These are phyloP conservation scores for Polytrichum formosum DNA, from an alignment of 225 moss, liverwort and hornwort genomes.

Conservation along the genomic window DNA sequence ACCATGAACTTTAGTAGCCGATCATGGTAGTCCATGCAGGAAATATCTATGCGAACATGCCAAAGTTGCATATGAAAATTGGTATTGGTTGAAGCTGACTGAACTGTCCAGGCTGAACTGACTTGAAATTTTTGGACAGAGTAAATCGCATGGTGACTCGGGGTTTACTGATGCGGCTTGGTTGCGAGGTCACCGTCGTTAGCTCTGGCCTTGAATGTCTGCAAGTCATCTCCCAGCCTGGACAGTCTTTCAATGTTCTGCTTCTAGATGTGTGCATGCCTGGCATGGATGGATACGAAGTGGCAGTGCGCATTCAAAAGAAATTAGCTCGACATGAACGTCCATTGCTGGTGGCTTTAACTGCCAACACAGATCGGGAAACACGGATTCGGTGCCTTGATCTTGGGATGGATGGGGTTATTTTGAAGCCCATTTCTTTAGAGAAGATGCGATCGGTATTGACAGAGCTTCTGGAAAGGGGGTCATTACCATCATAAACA, in stretches of 20 bases:
- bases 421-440: conserved; percentile 67
- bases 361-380: conserved; percentile 58
- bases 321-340: conserved; percentile 67
- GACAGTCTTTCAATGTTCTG: conserved; percentile 55
- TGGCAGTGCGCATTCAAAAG: conserved; percentile 63
- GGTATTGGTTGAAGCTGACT: not conserved
- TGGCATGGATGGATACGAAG: conserved; percentile 77
- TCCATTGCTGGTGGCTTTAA: conserved; percentile 61
- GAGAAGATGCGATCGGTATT: conserved; percentile 65
- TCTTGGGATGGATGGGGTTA: conserved; percentile 65
- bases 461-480: conserved; percentile 59
- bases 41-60: not conserved
- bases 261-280: conserved; percentile 70
- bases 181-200: conserved; percentile 68
- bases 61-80: not conserved
- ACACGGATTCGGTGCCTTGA: conserved; percentile 50
- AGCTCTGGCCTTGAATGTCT: conserved; percentile 71
- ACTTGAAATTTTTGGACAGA: conserved; percentile 23
- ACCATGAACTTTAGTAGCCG: no score
- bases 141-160: conserved; percentile 77
- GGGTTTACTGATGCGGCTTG: conserved; percentile 63
- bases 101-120: conserved; percentile 8
- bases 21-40: not conserved
- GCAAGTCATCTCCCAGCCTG: conserved; percentile 54
- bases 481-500: conserved; percentile 50